Evolutionary conservation across 228 moss, liverwort and hornwort species (phyloP), one percentile per base, ranked within the genome.

Genomic region (Sphagnum fallax): DNA sequence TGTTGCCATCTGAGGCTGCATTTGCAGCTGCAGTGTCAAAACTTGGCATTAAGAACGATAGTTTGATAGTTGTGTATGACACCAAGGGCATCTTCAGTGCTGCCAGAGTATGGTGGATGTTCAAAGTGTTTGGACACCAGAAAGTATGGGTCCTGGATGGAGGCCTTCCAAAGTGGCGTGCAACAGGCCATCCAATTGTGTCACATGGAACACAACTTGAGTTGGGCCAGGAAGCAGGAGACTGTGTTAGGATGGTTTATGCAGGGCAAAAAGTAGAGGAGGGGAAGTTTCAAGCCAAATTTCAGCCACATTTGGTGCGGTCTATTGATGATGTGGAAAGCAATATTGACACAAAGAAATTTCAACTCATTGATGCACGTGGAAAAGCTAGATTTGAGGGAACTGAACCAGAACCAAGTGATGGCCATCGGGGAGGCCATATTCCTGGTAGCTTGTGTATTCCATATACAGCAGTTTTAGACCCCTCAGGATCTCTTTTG

Each of bases 91-190:
- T 98, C 60, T 98, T 98, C 76, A 98, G 94, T 76, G 94, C 94
- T 81, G 85, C 94, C 66, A 79, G 98, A 77, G 98, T 81, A 63
- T 98, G 98, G 98, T 98, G 98, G 98, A 98, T 92, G 94, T 94
- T 98, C 75, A 89, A 90, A 76, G 92, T 75, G 6, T 98, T 94
- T 74, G 98, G 98, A 13, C 98, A 98, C 84, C 81, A 87, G 71
- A 93, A 98, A 68, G 98, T 98, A 66, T 90, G 85, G 83, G 85
- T 94, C 52, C 72, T 98, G 70, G 98, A 98, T 74, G 98, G 98
- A 67, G 98, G 98, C 51, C 75, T 98, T 60, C 94, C 98, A 16
- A 76, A 81, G 67, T 98, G 98, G 98, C 86, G 78, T 69, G 78
- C 76, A 14, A 75, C 78, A 60, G 83, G 80, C 16, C 92, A 79